Base-by-base conservation (phyloP, 345 rosid genomes). In the Ceriops decandra region DNA sequence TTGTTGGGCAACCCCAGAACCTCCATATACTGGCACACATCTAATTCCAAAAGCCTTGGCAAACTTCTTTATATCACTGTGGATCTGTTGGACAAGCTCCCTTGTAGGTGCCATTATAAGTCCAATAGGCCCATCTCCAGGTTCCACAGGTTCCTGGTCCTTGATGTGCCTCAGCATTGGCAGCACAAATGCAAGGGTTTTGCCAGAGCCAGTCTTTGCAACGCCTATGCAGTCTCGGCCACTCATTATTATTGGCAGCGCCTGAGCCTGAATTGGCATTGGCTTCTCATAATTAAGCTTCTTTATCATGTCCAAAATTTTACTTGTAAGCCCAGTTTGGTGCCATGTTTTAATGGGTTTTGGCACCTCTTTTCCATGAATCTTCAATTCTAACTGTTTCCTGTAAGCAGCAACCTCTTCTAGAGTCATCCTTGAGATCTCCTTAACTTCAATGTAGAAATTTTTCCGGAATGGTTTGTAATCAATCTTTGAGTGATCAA, bases 41-140 rank as follows among this genome's bases (percentile, higher is more conserved):
- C 95, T 76, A 64, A 91, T 66, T 67, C 92, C 95, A 83, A 87
- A 59, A 33, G 73, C 77, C 87, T 85, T 89, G 63, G 93, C 63
- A 76, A 93, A 93, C 81, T 91, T 91, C 84, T 63, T 89, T 65
- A 89, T 84, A 75, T 95, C 99, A 62, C 91, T 88, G 84, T 91
- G 97, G 71, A 95, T 91, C 85, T 95, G 97, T 81, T 90, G 96
- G 68, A 88, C 96, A 81, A 88, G 99, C 88, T 95, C 97, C 77
- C 99, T 95, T 0, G 99, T 91, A 62, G 99, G 99, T 69, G 99
- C 99, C 99, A 95, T 95, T 70, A 95, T 85, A 67, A 95, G 93
- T 68, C 93, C 97, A 67, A 91, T 79, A 4, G 97, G 99, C 57
- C 99, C 99, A 66, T 95, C 99, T 60, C 95, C 99, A 72, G 97